These are phyloP conservation scores for Magnusiomyces paraingens DNA, from an alignment of 1,139 yeast species.

Conservation along the genomic window DNA sequence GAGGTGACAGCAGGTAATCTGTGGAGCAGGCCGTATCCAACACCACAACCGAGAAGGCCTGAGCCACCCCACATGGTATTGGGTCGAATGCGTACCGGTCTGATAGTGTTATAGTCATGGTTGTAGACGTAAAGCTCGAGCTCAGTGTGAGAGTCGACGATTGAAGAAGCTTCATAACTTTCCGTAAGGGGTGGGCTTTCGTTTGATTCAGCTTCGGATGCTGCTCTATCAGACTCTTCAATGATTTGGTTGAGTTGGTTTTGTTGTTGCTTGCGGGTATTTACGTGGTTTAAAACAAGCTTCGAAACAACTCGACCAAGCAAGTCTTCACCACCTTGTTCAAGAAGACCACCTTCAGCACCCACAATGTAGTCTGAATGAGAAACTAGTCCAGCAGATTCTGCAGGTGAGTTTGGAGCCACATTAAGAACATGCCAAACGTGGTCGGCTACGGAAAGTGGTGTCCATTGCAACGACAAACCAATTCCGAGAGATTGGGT, in stretches of 20 bases:
- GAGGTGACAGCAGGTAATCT: slow-evolving; percentile 53
- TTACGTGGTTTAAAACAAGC: slow-evolving; percentile 21
- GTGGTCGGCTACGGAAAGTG: slow-evolving; percentile 66
- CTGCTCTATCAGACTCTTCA: background rate
- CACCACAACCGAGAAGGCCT: slow-evolving; percentile 89
- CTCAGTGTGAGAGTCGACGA: slow-evolving; percentile 22
- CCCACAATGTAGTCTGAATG: slow-evolving; percentile 87
- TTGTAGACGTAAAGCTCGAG: slow-evolving; percentile 73
- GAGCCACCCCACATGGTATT: slow-evolving; percentile 53
- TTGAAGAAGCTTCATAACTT: background rate
- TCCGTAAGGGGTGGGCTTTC: background rate
- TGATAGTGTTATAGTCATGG: slow-evolving; percentile 72
- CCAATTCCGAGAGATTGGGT: slow-evolving; percentile 44
- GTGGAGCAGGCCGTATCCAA: slow-evolving; percentile 87
- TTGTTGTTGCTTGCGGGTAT: slow-evolving; percentile 18
- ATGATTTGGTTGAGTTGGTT: slow-evolving; percentile 4
- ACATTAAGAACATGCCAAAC: slow-evolving; percentile 85
- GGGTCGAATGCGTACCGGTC: slow-evolving; percentile 80
- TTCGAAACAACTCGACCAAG: slow-evolving; percentile 55
- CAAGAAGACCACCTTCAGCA: slow-evolving; percentile 74
- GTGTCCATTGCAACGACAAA: slow-evolving; percentile 66
- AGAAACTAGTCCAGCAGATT: slow-evolving; percentile 73
- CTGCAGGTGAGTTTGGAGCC: slow-evolving; percentile 78
- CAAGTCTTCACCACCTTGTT: slow-evolving; percentile 81
- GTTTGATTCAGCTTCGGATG: background rate